Base-by-base conservation (phyloP, 202 grass and related monocot genomes). In the Carex sylvatica region DNA sequence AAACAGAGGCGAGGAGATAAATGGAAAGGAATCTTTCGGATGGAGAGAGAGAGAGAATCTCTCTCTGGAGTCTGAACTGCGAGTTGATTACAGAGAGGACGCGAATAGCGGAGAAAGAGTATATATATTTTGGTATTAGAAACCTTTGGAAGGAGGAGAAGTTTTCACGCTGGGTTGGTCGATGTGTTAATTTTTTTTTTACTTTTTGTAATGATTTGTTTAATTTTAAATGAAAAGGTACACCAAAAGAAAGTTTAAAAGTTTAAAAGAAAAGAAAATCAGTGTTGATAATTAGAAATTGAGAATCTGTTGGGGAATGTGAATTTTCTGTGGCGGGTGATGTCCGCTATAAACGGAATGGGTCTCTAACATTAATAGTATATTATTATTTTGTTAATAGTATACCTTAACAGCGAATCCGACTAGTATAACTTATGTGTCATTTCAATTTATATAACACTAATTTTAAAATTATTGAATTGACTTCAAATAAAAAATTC, bases 91-190 rank as follows among this genome's bases (percentile, higher is more conserved):
- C 30, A 40, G 19, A 12, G 20, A 51, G 44, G 71, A 28, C 23
- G 12, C 23, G 61, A 66, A 47, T 22, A 26, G 59, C 4, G 16
- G 78, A 66, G 38, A 40, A 10, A 46, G 42, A 46, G 42, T 46
- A 46, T 67, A 63, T 80, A 42, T 80, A 63, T 80, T 16, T 64
- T 80, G 31, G 54, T 61, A 20, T 60, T 63, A 46, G 77, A 80
- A 63, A 24, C 56, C 38, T 80, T 80, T 64, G 56, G 31, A 64
- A 80, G 76, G 28, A 77, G 73, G 40, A 26, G 70, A 47, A 65
- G 58, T 69, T 68, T 82, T 56, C 49, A 56, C 55, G 73, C 14
- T 56, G 71, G 14, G 47, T 69, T 69, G 35, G 66, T 69, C 20
- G 59, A 23, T 11, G 12, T 28, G 28, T 40, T 44, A 5, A 33